Base-by-base conservation (phyloP, 2,329 filamentous ascomycete genomes). In the Trichoderma lentiforme region DNA sequence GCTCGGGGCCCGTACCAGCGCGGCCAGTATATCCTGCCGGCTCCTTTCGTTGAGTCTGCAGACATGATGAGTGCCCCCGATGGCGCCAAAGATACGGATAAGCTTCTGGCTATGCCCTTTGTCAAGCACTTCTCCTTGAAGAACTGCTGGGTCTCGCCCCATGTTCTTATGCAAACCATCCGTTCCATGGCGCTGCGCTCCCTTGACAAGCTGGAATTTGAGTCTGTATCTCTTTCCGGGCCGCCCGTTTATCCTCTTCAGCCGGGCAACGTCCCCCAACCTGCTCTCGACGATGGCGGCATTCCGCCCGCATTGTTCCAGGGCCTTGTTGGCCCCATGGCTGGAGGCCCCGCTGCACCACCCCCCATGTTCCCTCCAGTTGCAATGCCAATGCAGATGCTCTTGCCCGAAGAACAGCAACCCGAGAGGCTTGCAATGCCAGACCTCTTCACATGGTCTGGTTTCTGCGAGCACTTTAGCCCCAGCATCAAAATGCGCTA, bases 71-170 rank as follows among this genome's bases (percentile, higher is more conserved):
- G 75, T 11, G 61, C 66, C 3, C 74, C 74, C 2, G 74, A 79
- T 7, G 74, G 77, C n/a, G 79, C 82, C 43, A 77, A 76, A 12
- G 76, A 79, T 18, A 76, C 78, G 47, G 76, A 81, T 1, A 77
- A 81, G 32, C 72, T 90, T 6, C 77, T 90, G n/a, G 78, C 79
- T 1, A 84, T 93, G 58, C 87, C 87, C 3, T 79, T 87, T 75
- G 79, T 93, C 28, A 83, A 88, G 73, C 82, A 88, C 64, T 79
- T 93, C 3, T 90, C 86, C 0, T 81, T 93, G 9, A 88, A 88
- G 75, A 93, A 93, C 75, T 92, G 91, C 80, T 93, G 91, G 90
- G 82, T 89, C 14, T 86, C 86, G 3, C 90, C 91, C 0, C 82
- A 86, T 53, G 83, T 89, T 2, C 82, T 93, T 36, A 76, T 85